A percentile compares a stretch with the other conserved stretches of the same genome.
Conservation (phyloP, 176 grass and related monocot species). For the Hordeum vulgare region DNA sequence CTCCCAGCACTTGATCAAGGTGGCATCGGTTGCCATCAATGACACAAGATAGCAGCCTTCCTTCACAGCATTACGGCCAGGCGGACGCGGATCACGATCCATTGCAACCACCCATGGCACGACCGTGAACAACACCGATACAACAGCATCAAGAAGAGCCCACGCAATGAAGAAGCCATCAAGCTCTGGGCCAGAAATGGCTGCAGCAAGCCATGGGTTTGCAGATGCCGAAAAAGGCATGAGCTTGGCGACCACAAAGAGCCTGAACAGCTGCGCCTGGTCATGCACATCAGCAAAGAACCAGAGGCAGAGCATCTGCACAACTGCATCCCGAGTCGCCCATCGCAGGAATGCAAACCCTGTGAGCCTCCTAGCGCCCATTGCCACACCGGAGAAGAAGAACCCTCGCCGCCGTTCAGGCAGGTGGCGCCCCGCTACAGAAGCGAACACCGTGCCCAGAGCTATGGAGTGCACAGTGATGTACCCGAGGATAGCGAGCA, state of each 20-base stretch:
- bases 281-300: conserved; percentile 78
- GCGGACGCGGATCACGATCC: conserved; percentile 57
- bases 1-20: conserved; percentile 80
- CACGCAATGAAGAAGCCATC: conserved; percentile 70
- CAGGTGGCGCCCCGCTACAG: conserved; percentile 42
- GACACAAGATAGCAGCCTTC: conserved; percentile 83
- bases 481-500: conserved; percentile 63
- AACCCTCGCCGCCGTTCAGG: conserved; percentile 28
- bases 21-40: conserved; percentile 65
- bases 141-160: conserved; percentile 65
- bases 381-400: conserved; percentile 33
- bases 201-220: conserved; percentile 46
- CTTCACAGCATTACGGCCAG: conserved; percentile 70
- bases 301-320: conserved; percentile 76
- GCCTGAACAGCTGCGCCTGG: conserved; percentile 75
- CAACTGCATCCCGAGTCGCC: conserved; percentile 65
- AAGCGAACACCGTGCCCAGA: conserved; percentile 56
- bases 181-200: conserved; percentile 41
- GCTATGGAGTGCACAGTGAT: conserved; percentile 57
- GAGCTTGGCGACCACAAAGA: conserved; percentile 72
- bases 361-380: conserved; percentile 47
- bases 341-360: conserved; percentile 72
- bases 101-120: conserved; percentile 89
- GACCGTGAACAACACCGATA: conserved; percentile 79
- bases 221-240: conserved; percentile 70